Base-by-base conservation (phyloP, 371 early-diverging fungal genomes). In the Mucor circinelloides region DNA sequence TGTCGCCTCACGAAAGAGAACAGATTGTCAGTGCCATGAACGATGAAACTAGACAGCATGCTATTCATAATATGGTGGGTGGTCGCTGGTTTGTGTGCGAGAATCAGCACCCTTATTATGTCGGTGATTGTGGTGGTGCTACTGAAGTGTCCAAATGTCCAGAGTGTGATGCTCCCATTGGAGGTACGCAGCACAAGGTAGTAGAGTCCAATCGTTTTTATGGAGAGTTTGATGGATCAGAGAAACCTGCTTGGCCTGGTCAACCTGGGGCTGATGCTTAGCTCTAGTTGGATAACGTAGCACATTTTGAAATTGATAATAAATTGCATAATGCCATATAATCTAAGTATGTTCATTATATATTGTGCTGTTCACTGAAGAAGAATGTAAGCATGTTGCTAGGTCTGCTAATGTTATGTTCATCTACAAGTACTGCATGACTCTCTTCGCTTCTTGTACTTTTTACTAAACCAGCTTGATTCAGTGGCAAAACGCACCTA, bases 71-170 rank as follows among this genome's bases (percentile, higher is more conserved):
- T 34, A 73, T 81, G 54, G 82, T 85, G 0, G 83, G 83, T 23
- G 85, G 85, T 13, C 67, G 83, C 21, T 85, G 85, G 85, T 85
- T 83, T 73, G 82, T 78, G 0, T 85, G 85, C 52, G 62, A 72
- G 44, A 83, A 85, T 36, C 66, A 76, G 2, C 85, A 85, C 50
- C 85, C 85, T 34, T 84, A 84, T 30, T 82, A 69, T 57, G 80
- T 84, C 17, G 82, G 82, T 50, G 80, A 83, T 31, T 85, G 85
- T 55, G 85, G 85, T 28, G 85, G 85, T 12, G 85, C 85, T 9
- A 83, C 82, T 0, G 73, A 85, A 40, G 58, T 81, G 17, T 74
- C 81, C 0, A 70, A 66, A 12, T 85, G 85, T 58, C 83, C 82
- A 7, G 80, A 85, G 9, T 85, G 85, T 38, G 68, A 74, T 46